Percentiles rank a stretch among this genome's conserved stretches.
Evolutionary conservation across 257 asterid genomes (phyloP).

Genomic region (Solanum gracilifrons): DNA sequence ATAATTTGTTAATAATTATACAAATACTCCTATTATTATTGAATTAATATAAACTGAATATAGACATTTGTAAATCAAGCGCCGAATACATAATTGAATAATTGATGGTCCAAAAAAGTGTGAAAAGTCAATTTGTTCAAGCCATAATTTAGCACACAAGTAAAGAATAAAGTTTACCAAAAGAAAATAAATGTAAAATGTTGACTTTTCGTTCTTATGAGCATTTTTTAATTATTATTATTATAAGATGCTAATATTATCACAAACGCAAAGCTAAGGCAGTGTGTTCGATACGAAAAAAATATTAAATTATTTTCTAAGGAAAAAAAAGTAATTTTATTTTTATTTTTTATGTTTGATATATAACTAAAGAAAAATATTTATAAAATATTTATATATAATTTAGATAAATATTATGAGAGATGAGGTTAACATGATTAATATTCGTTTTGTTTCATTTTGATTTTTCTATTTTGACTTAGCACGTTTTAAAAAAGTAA

Average conservation of each 20-base stretch:
- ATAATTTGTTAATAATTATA: too few relatives aligned
- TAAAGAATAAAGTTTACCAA: not conserved
- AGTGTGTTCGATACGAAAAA: not conserved
- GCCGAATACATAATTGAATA: not conserved
- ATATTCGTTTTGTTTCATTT: too few relatives aligned
- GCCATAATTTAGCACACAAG: not conserved
- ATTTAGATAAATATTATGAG: too few relatives aligned
- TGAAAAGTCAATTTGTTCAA: not conserved
- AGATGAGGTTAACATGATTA: too few relatives aligned
- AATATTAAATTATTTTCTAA: too few relatives aligned
- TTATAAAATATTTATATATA: too few relatives aligned
- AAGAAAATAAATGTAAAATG: not conserved
- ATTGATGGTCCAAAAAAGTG: not conserved
- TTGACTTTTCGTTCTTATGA: not conserved
- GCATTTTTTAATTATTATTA: not conserved
- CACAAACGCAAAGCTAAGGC: not conserved
- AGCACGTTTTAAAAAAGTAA: too few relatives aligned
- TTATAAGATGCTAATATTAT: not conserved
- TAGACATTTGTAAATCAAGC: not conserved
- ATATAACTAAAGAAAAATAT: too few relatives aligned
- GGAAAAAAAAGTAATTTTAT: too few relatives aligned
- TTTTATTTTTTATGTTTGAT: too few relatives aligned
- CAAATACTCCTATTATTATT: not conserved
- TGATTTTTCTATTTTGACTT: too few relatives aligned
- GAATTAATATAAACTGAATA: not conserved